phyloP scores from a whole-genome alignment of 1,284 basidiomycete genomes.

The Tilletiopsis washingtonensis region DNA sequence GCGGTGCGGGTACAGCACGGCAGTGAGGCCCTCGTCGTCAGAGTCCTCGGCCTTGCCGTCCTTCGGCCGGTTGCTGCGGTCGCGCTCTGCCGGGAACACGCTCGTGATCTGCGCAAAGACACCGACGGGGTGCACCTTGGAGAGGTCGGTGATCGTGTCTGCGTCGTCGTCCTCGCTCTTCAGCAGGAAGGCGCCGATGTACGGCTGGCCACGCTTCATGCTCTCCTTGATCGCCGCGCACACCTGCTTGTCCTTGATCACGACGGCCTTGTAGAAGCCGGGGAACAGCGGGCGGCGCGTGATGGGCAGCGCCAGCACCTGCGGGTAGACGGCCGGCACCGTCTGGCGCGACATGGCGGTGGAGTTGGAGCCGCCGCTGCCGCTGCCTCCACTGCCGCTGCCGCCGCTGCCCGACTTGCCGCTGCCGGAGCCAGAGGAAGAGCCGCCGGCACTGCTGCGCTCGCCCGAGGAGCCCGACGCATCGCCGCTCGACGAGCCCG shows the following conservation, averaged over 20 bases:
- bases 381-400: constrained; percentile 1
- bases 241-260: constrained; percentile 60
- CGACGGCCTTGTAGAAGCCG: constrained; percentile 67
- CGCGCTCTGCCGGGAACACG: constrained; percentile 61
- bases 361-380: constrained; percentile 16
- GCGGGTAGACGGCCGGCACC: constrained; percentile 62
- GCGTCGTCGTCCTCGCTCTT: constrained; percentile 90
- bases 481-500: background rate
- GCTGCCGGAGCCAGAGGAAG: constrained; percentile 2
- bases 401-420: background rate
- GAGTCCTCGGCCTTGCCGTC: constrained; percentile 44
- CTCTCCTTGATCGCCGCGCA: constrained; percentile 93
- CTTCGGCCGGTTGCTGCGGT: constrained; percentile 58
- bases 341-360: constrained; percentile 31
- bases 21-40: constrained; percentile 72
- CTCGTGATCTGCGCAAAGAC: constrained; percentile 97
- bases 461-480: background rate
- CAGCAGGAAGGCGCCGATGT: constrained; percentile 92
- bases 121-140: constrained; percentile 85
- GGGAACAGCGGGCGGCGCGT: constrained; percentile 92
- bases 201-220: constrained; percentile 92
- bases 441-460: background rate
- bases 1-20: constrained; percentile 89
- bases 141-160: constrained; percentile 80
- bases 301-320: constrained; percentile 90